These are phyloP conservation scores for Boletus vinaceobasis DNA, from an alignment of 768 basidiomycete genomes.

Conservation along the genomic window DNA sequence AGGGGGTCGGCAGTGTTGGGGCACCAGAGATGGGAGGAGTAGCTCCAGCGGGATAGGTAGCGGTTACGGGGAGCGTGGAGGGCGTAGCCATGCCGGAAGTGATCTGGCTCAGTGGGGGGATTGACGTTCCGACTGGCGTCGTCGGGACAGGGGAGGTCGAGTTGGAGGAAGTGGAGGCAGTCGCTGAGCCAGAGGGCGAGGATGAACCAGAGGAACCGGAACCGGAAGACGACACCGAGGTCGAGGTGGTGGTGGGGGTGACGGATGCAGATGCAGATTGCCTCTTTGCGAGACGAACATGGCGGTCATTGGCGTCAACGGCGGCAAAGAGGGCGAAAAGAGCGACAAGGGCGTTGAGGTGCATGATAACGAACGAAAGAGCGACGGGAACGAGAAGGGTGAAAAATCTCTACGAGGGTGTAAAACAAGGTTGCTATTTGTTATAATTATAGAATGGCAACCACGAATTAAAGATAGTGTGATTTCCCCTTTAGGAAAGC, in stretches of 20 bases:
- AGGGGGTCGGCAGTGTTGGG: constrained; percentile 60
- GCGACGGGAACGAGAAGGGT: background rate
- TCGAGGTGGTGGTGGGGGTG: background rate
- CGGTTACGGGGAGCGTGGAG: constrained; percentile 44
- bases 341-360: constrained; percentile 40
- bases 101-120: constrained; percentile 59
- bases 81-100: constrained; percentile 61
- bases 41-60: constrained; percentile 58
- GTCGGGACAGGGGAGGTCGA: constrained; percentile 23
- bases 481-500: background rate
- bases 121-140: constrained; percentile 37
- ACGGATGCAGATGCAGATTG: constrained; percentile 18
- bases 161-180: constrained; percentile 1
- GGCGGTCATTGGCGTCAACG: constrained; percentile 39
- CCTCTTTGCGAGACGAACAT: constrained; percentile 39
- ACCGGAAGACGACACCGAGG: constrained; percentile 1
- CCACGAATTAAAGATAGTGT: background rate
- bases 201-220: background rate
- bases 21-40: constrained; percentile 62
- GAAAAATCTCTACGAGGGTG: background rate
- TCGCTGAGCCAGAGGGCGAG: background rate
- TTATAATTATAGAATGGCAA: background rate
- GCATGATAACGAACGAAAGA: constrained; percentile 36
- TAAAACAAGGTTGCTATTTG: background rate
- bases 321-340: constrained; percentile 42